Percentiles rank a stretch among this genome's conserved stretches.
These are phyloP conservation scores for Halophytophthora batemanensis DNA, from an alignment of 352 stramenopile species.

Conservation along the genomic window DNA sequence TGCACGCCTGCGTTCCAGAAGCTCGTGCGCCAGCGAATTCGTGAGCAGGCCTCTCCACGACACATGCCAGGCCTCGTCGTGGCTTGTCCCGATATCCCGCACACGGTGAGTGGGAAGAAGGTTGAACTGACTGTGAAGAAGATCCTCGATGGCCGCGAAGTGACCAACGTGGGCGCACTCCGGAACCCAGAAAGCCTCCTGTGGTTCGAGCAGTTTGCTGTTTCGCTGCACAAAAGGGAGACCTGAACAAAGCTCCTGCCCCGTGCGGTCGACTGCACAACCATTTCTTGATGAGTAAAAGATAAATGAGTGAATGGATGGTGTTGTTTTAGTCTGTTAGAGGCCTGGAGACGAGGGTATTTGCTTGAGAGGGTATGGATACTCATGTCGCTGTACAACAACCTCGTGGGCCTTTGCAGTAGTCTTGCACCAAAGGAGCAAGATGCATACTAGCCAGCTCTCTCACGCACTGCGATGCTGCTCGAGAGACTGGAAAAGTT, in stretches of 20 bases:
- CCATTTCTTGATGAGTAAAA: not conserved
- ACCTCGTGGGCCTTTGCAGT: no score
- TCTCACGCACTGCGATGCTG: slow-evolving; percentile 1
- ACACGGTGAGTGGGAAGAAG: slow-evolving; percentile 81
- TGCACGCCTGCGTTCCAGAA: slow-evolving; percentile 49
- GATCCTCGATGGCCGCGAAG: slow-evolving; percentile 55
- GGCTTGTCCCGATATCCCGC: slow-evolving; percentile 65
- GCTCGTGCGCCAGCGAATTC: slow-evolving; percentile 50
- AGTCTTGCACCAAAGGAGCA: no score
- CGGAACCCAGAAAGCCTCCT: slow-evolving; percentile 60
- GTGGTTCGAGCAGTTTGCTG: slow-evolving; percentile 57
- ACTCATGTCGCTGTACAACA: no score
- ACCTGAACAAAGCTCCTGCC: not conserved
- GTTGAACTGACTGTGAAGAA: slow-evolving; percentile 81
- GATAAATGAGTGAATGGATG: no score
- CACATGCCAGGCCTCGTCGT: slow-evolving; percentile 67
- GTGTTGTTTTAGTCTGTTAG: no score
- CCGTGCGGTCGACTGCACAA: not conserved
- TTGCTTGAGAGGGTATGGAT: no score
- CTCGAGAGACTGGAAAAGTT: slow-evolving; percentile 16
- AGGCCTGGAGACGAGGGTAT: no score
- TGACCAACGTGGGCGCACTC: slow-evolving; percentile 65
- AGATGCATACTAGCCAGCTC: no score
- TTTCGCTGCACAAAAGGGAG: slow-evolving; percentile 10
- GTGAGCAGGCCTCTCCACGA: slow-evolving; percentile 56